Base-by-base conservation (phyloP, 306 rosid genomes). In the Acmispon strigosus region DNA sequence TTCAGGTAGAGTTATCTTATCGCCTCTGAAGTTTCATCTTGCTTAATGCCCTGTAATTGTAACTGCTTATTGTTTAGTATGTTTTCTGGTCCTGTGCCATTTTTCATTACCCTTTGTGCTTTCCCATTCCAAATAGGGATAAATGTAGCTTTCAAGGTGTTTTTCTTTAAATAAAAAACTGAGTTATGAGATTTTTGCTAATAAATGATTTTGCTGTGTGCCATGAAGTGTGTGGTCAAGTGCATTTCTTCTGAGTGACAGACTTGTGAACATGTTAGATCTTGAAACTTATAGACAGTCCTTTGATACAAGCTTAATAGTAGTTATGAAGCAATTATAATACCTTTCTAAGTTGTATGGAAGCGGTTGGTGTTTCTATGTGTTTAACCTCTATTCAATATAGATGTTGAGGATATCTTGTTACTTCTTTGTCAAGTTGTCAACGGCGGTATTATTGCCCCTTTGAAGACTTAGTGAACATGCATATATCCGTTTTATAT, bases 1-100 rank as follows among this genome's bases (percentile, higher is more conserved):
- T 65, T 73, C 68, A 82, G 96, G 96, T 92, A 80, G 16, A 69
- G 34, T 73, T 50, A 61, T 74, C 37, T 73, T 50, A 61, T 74
- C 37, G 10, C 59, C 32, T 34, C 32, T 9, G 8, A 34, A 51
- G 36, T 19, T 57, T 36, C 19, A 41, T 59, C 59, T 54, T 54
- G 19, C 8, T n/a, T n/a, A 61, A 3, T 72, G 76, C 66, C 24
- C 58, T 76, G 37, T 32, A 32, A 32, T 8, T 32, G 12, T 13
- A 41, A n/a, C 59, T 72, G 48, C 17, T n/a, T 75, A 45, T 56
- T 44, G 61, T 56, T 9, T 13, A 44, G 10, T 36, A 24, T 24
- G 62, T 42, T 15, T 44, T 50, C 50, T 76, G 53, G 12, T 60
- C 12, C 52, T 29, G 24, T 19, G 6, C 51, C 39, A 51, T 58